Evolutionary conservation across 2,329 filamentous ascomycete genomes (phyloP).

Genomic region (Atkinsonella texensis): DNA sequence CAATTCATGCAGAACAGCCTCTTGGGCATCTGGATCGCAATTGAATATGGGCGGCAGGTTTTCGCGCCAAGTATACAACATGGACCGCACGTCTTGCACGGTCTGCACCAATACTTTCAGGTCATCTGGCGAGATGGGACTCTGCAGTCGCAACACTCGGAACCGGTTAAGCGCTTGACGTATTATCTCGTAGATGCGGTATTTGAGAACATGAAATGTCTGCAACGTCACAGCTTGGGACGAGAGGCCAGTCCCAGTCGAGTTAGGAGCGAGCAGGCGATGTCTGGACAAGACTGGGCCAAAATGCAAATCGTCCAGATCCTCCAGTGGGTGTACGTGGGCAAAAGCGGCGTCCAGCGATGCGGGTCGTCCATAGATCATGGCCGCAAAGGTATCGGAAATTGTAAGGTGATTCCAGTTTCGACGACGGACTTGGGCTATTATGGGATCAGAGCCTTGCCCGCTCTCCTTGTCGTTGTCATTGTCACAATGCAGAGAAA

Average conservation of each 20-base stretch:
- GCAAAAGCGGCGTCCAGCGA: conserved; percentile 16
- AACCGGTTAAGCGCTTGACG: conserved; percentile 15
- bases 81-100: conserved; percentile 7
- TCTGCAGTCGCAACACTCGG: conserved; percentile 13
- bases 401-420: conserved; percentile 19
- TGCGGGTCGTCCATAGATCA: conserved; percentile 18
- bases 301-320: conserved; percentile 14
- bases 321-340: conserved; percentile 12
- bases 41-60: conserved; percentile 1
- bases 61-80: conserved; percentile 9
- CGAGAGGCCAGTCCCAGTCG: neutral
- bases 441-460: conserved; percentile 1
- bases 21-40: conserved; percentile 3
- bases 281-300: conserved; percentile 2
- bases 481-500: conserved; percentile 9
- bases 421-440: conserved; percentile 15
- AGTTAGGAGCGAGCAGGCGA: neutral
- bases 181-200: conserved; percentile 16
- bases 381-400: conserved; percentile 17
- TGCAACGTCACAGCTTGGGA: conserved; percentile 6
- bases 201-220: conserved; percentile 17
- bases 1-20: neutral
- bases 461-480: conserved; percentile 2
- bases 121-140: conserved; percentile 10
- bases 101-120: conserved; percentile 9